Base-by-base conservation (phyloP, 495 filamentous ascomycete species). In the Podospora sp. region DNA sequence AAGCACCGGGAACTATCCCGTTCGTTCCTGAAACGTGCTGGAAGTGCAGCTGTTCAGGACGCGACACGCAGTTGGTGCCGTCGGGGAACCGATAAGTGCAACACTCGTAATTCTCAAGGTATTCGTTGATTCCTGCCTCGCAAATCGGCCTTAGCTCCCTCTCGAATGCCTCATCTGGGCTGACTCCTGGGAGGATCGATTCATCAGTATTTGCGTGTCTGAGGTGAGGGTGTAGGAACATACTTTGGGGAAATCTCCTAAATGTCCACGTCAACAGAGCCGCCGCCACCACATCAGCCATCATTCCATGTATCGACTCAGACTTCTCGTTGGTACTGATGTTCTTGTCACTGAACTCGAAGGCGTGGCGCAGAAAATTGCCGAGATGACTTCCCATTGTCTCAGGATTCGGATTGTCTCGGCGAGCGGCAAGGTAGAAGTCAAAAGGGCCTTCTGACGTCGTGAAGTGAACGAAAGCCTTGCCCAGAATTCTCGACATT, bases 371-470 rank as follows among this genome's bases (percentile, higher is more conserved):
- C 18, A 55, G 51, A 22, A 55, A 55, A n/a, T 55, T 55, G 2
- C 20, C 51, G 2, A 55, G 20, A n/a, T 55, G 51, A 55, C 24
- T 25, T 22, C 51, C 20, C 20, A 55, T 55, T 3, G 24, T 55
- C 14, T 55, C 20, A 6, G 51, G 51, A 22, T 55, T 55, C 6
- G 51, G 51, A 22, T 55, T 55, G 51, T 55, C 51, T 25, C 51
- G 51, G 7, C 51, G 51, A 55, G 51, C 51, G 18, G 51, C 51
- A 22, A 55, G 51, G n/a, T 18, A 55, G 51, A 55, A 55, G 51
- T 55, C 51, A n/a, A 55, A 55, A 2, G 51, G 51, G 16, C 51
- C 24, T 25, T 55, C 51, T 2, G 24, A 55, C 12, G 51, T 21
- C 6, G 51, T 55, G n/a, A 55, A 55, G 51, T 55, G 24, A 7